Evolutionary conservation across 2,329 filamentous ascomycete species (phyloP), one percentile per base, ranked within the genome.

Genomic region (Exophiala sp.): DNA sequence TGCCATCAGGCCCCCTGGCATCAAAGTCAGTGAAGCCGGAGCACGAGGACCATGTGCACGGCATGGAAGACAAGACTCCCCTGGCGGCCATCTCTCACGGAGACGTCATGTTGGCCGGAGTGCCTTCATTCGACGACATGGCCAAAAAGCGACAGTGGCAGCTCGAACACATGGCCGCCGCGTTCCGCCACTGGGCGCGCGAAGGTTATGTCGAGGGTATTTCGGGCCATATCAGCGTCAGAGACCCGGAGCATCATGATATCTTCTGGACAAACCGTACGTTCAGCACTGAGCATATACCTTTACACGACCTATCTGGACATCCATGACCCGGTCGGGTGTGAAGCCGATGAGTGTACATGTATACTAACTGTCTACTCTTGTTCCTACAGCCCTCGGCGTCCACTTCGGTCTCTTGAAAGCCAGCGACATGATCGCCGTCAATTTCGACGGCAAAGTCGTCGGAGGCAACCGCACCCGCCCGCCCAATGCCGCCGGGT

Each of bases 181-280:
- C 80, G 3, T 86, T 86, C 65, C 79, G 83, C 22, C 74, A 83
- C 62, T 85, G 83, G 63, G 73, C 80, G 1, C 75, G 81, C 39
- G 75, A 79, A 58, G 80, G 79, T 43, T 85, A 80, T 65, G 80
- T 77, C 1, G 83, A 86, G 65, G 83, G 83, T 46, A 83, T 84
- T 70, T 73, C 73, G 22, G 82, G 83, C 0, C 82, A 85, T 64
- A 86, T 86, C 56, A 76, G 72, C 13, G 77, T 86, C 1, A 74
- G 81, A 10, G 83, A 86, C 62, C 81, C 82, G 0, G 80, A 83
- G 63, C 70, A 78, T 58, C 68, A 69, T 0, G 70, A 78, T 54
- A 71, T 73, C 11, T 82, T 84, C 65, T 87, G 84, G 84, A 86
- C 83, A 64, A 86, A 79, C 68, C 50, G 46, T 48, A 42, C 2